Base-by-base conservation (phyloP, 192 early-diverging fungal species). In the Glomus cerebriforme region DNA sequence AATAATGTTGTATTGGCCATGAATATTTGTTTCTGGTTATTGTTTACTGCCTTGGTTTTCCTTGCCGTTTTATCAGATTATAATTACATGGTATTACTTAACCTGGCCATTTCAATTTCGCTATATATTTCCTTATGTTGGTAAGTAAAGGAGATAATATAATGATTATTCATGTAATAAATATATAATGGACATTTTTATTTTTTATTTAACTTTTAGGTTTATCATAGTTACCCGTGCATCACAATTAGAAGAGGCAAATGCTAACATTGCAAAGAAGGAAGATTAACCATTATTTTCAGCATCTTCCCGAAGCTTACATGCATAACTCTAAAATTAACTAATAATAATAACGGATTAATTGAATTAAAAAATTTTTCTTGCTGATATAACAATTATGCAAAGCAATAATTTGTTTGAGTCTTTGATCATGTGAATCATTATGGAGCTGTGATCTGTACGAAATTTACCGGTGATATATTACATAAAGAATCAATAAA, bases 1-100 rank as follows among this genome's bases (percentile, higher is more conserved):
- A 76, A 39, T 31, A 76, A 76, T 59, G 75, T 76, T n/a, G 39
- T 76, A 1, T 29, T 37, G 8, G 45, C 49, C 60, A 39, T 76
- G n/a, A 22, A 60, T 13, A 62, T 76, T 39, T 32, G 60, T 64
- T 76, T 76, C n/a, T 27, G 60, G 75, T 43, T 76, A 26, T 34
- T 64, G 9, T 63, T 76, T 63, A 27, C n/a, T 4, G 3, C 22
- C 35, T 34, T 63, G 9, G 27, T 35, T 35, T n/a, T 64, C 15
- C 24, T 76, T 31, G 32, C 54, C 5, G 27, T 76, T 32, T 13
- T 76, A 26, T 24, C 75, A 2, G 32, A 76, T 60, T 58, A 54
- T 31, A 32, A 73, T 73, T 24, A n/a, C 15, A 31, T 63, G 19
- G 59, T 64, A 59, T 31, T 64, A 1, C 34, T 32, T 3, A 34